Conservation (phyloP, 768 basidiomycete species). For the Kwoniella pini region DNA sequence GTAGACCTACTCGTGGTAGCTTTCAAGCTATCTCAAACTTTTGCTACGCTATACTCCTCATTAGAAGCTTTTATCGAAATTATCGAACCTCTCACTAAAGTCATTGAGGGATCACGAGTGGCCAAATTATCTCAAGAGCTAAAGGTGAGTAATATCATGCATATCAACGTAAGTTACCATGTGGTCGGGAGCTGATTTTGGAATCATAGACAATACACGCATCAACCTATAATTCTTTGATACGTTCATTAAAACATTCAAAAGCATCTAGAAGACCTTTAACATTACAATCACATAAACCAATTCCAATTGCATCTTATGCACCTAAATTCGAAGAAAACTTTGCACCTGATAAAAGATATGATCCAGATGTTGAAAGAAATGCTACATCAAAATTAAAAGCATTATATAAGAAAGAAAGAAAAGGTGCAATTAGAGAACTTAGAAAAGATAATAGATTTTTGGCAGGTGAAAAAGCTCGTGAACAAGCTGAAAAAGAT, state of each 20-base stretch:
- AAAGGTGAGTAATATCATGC: conserved; percentile 58
- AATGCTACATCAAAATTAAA: conserved; percentile 84
- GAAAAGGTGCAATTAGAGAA: conserved; percentile 94
- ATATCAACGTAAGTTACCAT: not conserved
- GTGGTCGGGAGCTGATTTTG: not conserved
- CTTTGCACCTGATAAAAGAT: conserved; percentile 56
- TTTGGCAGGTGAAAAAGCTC: conserved; percentile 82
- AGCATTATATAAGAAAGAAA: conserved; percentile 87
- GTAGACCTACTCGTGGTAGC: conserved; percentile 68
- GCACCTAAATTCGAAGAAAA: conserved; percentile 84
- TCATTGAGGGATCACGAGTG: conserved; percentile 63
- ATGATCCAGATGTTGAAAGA: conserved; percentile 90
- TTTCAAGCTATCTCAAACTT: conserved; percentile 70
- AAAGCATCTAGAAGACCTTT: conserved; percentile 74
- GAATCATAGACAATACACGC: conserved; percentile 59
- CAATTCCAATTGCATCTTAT: conserved; percentile 90
- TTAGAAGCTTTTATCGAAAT: conserved; percentile 75
- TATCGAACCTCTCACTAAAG: conserved; percentile 65
- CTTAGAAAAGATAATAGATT: conserved; percentile 92
- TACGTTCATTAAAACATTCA: conserved; percentile 71
- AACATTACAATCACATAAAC: conserved; percentile 84
- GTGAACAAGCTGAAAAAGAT: conserved; percentile 83
- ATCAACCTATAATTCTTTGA: conserved; percentile 60
- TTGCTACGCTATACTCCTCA: conserved; percentile 73
- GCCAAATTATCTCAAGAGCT: conserved; percentile 60